Base-by-base conservation (phyloP, 2,329 filamentous ascomycete species). In the Alternaria alternata region DNA sequence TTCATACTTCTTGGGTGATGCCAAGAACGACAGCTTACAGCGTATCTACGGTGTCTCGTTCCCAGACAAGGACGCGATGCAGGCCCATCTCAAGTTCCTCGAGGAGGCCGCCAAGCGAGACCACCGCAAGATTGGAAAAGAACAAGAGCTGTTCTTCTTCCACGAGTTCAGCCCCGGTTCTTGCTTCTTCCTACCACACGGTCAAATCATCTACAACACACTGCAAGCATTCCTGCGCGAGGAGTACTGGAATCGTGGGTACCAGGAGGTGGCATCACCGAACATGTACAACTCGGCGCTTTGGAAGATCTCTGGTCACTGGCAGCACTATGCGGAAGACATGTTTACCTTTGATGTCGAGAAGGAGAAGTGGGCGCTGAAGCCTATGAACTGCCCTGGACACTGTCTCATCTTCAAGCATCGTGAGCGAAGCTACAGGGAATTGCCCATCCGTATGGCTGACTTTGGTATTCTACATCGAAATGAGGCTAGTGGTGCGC, bases 81-180 rank as follows among this genome's bases (percentile, higher is more conserved):
- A 91, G 47, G 93, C 96, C 74, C 93, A 98, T 83, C 89, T 96
- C 82, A 93, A 94, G 75, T 96, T 96, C 81, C 86, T 99, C 30
- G 94, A 97, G 74, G 95, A 99, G 81, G 95, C 95, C n/a, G 94
- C 95, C 63, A 97, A 97, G 85, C 90, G 95, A 65, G 95, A 98
- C 75, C 95, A 99, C 78, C 87, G 94, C 67, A 93, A 92, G 81
- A 94, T 99, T 68, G 95, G 94, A 66, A 92, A 90, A 76, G 94
- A 98, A 65, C 95, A 99, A 79, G 94, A 98, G 77, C 88, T 99
- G 8, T 99, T 97, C 85, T 96, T 97, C 85, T 99, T 97, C 83
- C 90, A 96, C 74, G 91, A 96, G 65, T 85, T 90, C 71, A 97
- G 94, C n/a, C 95, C 95, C 1, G 95, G 95, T 34, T 95, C 92